Percentiles rank a stretch among this genome's conserved stretches.
Evolutionary conservation across 768 basidiomycete genomes (phyloP).

Genomic region (Stropharia rugosoannulata): DNA sequence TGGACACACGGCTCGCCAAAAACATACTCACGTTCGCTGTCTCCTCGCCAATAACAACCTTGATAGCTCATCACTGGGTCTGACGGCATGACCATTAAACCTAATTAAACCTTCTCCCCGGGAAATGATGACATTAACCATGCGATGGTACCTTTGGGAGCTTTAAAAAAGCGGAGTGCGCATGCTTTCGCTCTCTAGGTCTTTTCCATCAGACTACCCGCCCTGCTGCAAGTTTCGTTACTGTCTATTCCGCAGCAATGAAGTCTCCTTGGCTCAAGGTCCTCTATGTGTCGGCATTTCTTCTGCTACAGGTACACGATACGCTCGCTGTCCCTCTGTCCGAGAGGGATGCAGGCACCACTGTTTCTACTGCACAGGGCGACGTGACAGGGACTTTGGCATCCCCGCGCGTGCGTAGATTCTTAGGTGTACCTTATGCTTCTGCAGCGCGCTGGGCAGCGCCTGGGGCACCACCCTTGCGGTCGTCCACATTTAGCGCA

Average conservation of each 20-base stretch:
- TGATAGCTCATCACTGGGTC: not conserved
- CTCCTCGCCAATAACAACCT: no score
- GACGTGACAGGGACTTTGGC: slow-evolving; percentile 26
- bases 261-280: not conserved
- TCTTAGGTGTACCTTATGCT: slow-evolving; percentile 35
- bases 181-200: no score
- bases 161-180: no score
- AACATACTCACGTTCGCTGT: not conserved
- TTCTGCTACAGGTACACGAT: not conserved
- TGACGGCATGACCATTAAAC: not conserved
- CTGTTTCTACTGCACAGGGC: slow-evolving; percentile 31
- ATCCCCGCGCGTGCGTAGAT: slow-evolving; percentile 29
- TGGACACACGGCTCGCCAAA: not conserved
- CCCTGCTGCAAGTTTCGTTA: not conserved
- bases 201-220: no score
- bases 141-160: no score
- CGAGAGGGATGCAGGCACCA: slow-evolving; percentile 14
- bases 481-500: slow-evolving; percentile 20
- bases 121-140: no score
- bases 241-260: not conserved
- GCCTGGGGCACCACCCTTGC: slow-evolving; percentile 22
- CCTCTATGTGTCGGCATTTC: not conserved
- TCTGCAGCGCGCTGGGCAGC: slow-evolving; percentile 32
- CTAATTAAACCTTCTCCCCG: no score
- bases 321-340: not conserved